Evolutionary conservation across 306 rosid genomes (phyloP), one percentile per base, ranked within the genome.

Genomic region (Cucurbita argyrosperma): DNA sequence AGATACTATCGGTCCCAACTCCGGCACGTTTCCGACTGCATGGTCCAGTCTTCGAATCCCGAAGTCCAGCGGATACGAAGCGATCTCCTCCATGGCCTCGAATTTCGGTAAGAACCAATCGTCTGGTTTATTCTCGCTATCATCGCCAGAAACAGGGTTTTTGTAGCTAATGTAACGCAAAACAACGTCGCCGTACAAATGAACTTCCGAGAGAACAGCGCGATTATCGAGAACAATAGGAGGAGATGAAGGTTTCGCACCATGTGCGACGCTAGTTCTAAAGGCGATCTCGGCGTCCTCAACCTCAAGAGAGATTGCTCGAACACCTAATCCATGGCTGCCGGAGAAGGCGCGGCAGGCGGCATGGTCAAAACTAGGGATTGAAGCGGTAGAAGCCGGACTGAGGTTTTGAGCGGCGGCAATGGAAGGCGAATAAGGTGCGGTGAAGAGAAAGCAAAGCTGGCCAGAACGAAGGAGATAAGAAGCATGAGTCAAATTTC

Each of bases 21-120:
- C 90, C 72, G 84, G 76, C 55, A 94, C 92, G 84, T 94, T 94
- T 15, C 99, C 98, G 0, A 94, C 98, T 9, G 99, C 96, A 72
- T 94, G 99, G 75, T 94, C 97, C 0, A 94, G 89, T 10, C 88
- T 75, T 19, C 89, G 87, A 61, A 94, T 78, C 12, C 97, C 97
- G 66, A 76, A 94, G 53, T 94, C 99, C 4, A 89, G 47, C 1
- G 84, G 88, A 3, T 16, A 76, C 4, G 91, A 81, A 0, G 85
- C 82, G 11, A 30, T 30, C 37, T 81, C 81, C 47, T 86, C 77
- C 15, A 77, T 56, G 0, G 85, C 51, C 50, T 94, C 97, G 55
- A 94, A 94, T 4, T 87, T 83, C 1, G 97, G 95, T 5, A 94
- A 81, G 82, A 91, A 94, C 87, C 85, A 84, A 0, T 1, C 52